Conservation (phyloP, 2,329 filamentous ascomycete genomes). For the Nothopassalora personata region DNA sequence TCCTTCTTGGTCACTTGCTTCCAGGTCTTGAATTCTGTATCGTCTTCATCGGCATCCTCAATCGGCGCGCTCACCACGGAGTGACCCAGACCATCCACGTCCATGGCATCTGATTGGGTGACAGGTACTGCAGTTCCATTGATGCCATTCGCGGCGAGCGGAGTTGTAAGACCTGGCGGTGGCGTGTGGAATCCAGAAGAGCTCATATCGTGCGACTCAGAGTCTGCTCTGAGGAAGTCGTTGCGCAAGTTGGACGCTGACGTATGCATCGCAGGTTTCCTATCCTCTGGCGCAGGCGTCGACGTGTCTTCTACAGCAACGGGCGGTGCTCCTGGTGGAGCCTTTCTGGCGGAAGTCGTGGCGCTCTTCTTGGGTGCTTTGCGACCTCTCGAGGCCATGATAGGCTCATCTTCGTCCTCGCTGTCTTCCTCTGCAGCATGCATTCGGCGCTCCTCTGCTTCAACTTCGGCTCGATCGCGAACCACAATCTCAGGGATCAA, state of each 20-base stretch:
- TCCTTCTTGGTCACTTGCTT: conserved; percentile 98
- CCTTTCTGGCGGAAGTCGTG: conserved; percentile 42
- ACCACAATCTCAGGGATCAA: conserved; percentile 91
- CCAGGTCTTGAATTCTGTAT: conserved; percentile 91
- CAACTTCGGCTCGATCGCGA: conserved; percentile 85
- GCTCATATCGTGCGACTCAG: conserved; percentile 69
- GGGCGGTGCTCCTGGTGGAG: conserved; percentile 14
- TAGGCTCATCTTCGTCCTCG: conserved; percentile 69
- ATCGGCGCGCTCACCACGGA: conserved; percentile 61
- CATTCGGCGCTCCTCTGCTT: conserved; percentile 65
- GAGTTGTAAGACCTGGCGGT: conserved; percentile 70
- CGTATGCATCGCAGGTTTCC: conserved; percentile 56
- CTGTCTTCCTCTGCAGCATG: conserved; percentile 82
- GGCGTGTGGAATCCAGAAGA: conserved; percentile 82
- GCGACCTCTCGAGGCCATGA: conserved; percentile 92
- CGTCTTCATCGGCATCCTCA: conserved; percentile 79
- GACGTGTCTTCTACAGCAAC: conserved; percentile 63
- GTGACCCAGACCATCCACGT: conserved; percentile 68
- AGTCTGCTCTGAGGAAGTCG: conserved; percentile 58
- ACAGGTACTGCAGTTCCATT: conserved; percentile 58
- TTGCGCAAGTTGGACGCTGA: conserved; percentile 48
- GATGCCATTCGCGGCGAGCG: conserved; percentile 54
- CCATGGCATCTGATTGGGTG: conserved; percentile 79
- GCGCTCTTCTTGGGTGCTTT: conserved; percentile 76
- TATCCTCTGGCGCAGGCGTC: conserved; percentile 66